Conservation (phyloP, 2,329 filamentous ascomycete species). For the Elsinoe arachidis region DNA sequence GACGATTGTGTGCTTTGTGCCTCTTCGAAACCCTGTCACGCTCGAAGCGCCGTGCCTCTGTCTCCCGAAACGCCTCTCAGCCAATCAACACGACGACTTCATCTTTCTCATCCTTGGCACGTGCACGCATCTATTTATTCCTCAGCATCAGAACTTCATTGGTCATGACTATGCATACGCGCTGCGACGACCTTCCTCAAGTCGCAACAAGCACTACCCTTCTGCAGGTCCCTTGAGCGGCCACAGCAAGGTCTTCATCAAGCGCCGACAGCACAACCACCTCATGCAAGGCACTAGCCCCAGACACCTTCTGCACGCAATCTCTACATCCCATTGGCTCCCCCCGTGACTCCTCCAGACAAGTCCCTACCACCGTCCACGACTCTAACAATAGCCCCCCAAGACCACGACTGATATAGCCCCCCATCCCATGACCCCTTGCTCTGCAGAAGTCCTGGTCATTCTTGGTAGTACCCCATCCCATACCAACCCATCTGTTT, state of each 20-base stretch:
- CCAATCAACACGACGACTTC: not conserved
- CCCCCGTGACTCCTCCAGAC: not conserved
- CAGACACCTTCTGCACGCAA: not conserved
- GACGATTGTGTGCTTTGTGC: too few relatives aligned
- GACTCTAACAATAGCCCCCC: not conserved
- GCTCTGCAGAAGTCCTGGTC: not conserved
- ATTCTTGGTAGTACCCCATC: not conserved
- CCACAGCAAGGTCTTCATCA: not conserved
- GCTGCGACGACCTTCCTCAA: not conserved
- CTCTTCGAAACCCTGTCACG: not conserved
- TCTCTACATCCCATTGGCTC: not conserved
- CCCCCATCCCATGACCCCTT: not conserved
- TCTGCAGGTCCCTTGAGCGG: not conserved
- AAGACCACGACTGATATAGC: slow-evolving; percentile 7
- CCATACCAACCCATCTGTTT: not conserved
- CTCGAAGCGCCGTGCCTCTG: slow-evolving; percentile 3
- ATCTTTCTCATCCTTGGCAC: not conserved
- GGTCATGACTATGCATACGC: not conserved
- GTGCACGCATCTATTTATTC: not conserved
- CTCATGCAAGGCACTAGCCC: slow-evolving; percentile 3
- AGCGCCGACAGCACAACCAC: slow-evolving; percentile 4
- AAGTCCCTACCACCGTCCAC: not conserved
- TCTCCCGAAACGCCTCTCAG: not conserved
- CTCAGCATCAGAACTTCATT: not conserved
- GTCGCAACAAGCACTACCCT: not conserved